These are phyloP conservation scores for Ceratocystis papillata DNA, from an alignment of 2,329 filamentous ascomycete genomes.

Conservation along the genomic window DNA sequence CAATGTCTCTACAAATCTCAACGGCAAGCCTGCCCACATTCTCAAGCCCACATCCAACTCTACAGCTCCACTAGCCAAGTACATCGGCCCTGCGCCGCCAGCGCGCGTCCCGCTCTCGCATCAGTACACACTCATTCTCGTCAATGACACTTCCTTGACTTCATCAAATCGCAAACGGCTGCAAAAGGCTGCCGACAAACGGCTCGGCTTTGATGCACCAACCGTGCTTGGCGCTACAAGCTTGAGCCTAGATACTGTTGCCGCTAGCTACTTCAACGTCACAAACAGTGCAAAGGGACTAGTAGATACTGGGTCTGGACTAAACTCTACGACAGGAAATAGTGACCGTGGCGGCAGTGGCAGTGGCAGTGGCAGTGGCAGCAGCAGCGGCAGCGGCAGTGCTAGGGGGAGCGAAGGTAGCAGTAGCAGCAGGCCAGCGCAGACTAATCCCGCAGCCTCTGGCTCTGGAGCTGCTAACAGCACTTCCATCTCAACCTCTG, in stretches of 20 bases:
- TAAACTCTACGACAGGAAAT: slow-evolving; percentile 8
- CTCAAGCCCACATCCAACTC: slow-evolving; percentile 28
- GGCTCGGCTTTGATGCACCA: slow-evolving; percentile 31
- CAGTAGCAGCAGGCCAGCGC: background rate
- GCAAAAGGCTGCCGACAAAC: slow-evolving; percentile 29
- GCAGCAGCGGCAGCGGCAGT: background rate
- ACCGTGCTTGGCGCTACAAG: slow-evolving; percentile 30
- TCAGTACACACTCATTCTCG: slow-evolving; percentile 34
- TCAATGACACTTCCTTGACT: slow-evolving; percentile 32
- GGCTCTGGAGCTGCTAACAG: slow-evolving; percentile 6
- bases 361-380: background rate
- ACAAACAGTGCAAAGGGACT: slow-evolving; percentile 29
- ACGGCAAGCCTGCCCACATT: slow-evolving; percentile 29
- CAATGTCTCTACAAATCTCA: slow-evolving; percentile 26
- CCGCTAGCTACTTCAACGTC: slow-evolving; percentile 34
- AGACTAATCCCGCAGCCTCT: background rate
- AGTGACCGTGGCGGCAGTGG: background rate
- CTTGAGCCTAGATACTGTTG: slow-evolving; percentile 30
- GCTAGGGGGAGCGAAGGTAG: background rate
- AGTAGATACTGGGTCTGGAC: background rate
- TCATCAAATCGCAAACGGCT: slow-evolving; percentile 28
- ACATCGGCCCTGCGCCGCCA: slow-evolving; percentile 34
- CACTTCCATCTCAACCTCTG: slow-evolving; percentile 5
- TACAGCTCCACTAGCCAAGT: slow-evolving; percentile 28
- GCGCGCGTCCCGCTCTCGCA: slow-evolving; percentile 33